phyloP scores from a whole-genome alignment of 805 yeast genomes.

The Cyberlindnera sargentensis region DNA sequence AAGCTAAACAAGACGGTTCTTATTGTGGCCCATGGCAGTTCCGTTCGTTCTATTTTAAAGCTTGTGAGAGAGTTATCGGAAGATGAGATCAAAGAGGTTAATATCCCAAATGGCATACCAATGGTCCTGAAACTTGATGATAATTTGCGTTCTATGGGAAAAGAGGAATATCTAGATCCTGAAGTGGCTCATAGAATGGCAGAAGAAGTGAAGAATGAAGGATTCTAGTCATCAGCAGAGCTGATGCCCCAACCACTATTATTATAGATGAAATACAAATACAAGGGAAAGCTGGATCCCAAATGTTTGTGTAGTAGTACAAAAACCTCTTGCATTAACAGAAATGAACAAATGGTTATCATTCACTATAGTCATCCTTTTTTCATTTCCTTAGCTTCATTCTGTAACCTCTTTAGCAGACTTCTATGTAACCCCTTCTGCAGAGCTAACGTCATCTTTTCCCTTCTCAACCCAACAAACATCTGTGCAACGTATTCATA shows the following conservation, averaged over 20 bases:
- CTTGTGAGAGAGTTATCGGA: constrained; percentile 59
- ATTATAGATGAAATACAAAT: too few relatives aligned
- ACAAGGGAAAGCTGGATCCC: too few relatives aligned
- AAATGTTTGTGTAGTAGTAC: too few relatives aligned
- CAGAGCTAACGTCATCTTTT: constrained; percentile 10
- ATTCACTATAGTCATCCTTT: too few relatives aligned
- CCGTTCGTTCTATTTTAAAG: constrained; percentile 70
- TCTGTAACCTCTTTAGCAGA: constrained; percentile 4
- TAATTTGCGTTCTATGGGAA: constrained; percentile 39
- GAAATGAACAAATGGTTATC: too few relatives aligned
- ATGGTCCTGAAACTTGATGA: constrained; percentile 58
- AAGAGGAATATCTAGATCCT: constrained; percentile 70
- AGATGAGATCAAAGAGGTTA: constrained; percentile 61
- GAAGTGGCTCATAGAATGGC: constrained; percentile 75
- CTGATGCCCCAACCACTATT: too few relatives aligned
- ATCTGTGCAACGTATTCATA: constrained; percentile 16
- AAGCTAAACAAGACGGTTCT: constrained; percentile 52
- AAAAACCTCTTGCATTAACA: too few relatives aligned
- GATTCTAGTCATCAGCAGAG: constrained; percentile 27
- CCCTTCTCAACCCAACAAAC: constrained; percentile 16
- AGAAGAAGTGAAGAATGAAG: constrained; percentile 74
- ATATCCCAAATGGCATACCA: constrained; percentile 83
- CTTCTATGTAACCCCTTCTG: constrained; percentile 14
- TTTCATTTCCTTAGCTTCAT: not conserved
- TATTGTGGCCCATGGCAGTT: constrained; percentile 76